Evolutionary conservation across 2,329 filamentous ascomycete genomes (phyloP).

Genomic region (Teratosphaeria destructans): DNA sequence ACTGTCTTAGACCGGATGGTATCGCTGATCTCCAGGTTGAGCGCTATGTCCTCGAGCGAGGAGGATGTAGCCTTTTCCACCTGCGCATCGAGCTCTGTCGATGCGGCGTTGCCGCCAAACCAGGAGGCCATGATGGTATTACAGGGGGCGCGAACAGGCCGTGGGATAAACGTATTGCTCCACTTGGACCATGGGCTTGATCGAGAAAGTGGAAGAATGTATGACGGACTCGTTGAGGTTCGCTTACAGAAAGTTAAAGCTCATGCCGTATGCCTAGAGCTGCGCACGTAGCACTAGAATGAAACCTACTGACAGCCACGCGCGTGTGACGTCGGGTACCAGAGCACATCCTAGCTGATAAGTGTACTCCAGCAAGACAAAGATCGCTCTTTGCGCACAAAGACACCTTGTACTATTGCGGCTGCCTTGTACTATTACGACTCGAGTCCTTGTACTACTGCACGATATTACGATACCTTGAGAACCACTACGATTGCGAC

Average conservation of each 20-base stretch:
- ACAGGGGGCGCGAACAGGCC: not conserved
- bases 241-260: not conserved
- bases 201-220: not conserved
- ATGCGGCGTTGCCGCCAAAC: constrained; percentile 66
- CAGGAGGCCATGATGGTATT: constrained; percentile 69
- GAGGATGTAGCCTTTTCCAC: constrained; percentile 90
- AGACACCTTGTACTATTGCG: not conserved
- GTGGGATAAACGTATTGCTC: not conserved
- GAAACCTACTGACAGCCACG: not conserved
- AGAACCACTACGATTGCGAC: not conserved
- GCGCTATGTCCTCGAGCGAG: constrained; percentile 94
- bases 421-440: not conserved
- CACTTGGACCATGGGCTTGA: not conserved
- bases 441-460: not conserved
- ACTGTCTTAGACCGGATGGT: constrained; percentile 95
- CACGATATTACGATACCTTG: not conserved
- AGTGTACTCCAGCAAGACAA: not conserved
- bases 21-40: constrained; percentile 97
- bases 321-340: not conserved
- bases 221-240: not conserved
- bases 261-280: not conserved
- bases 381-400: not conserved
- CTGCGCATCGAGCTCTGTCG: constrained; percentile 90
- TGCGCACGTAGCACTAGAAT: not conserved
- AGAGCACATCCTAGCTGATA: not conserved